Conservation (phyloP, 768 basidiomycete species). For the Suillus placidus region DNA sequence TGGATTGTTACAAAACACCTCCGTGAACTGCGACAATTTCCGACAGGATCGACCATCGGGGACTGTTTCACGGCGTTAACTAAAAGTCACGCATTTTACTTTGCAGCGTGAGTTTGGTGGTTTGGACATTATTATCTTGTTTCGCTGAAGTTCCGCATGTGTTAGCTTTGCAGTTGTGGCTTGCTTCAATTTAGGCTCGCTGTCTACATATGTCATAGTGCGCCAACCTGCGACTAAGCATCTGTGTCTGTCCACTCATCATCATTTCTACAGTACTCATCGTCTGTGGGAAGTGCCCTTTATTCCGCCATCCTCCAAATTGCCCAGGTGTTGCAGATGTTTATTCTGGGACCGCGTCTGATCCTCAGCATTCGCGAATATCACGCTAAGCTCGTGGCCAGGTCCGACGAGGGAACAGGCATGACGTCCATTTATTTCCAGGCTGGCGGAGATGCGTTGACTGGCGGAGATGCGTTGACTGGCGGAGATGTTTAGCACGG, state of each 20-base stretch:
- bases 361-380: neutral
- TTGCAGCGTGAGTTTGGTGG: neutral
- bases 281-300: fast-evolving
- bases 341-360: neutral
- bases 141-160: neutral
- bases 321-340: neutral
- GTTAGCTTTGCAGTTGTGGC: neutral
- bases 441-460: neutral
- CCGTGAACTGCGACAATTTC: neutral
- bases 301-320: neutral
- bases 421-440: neutral
- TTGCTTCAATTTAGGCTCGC: neutral
- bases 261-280: neutral
- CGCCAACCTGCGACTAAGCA: neutral
- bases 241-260: neutral
- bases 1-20: neutral
- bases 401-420: neutral
- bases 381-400: neutral
- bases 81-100: neutral
- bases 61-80: neutral
- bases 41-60: neutral
- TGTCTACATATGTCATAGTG: neutral
- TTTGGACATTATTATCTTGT: neutral
- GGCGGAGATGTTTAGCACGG: neutral
- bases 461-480: neutral